phyloP scores from a whole-genome alignment of 2,329 filamentous ascomycete species.

The Daldinia sp. region DNA sequence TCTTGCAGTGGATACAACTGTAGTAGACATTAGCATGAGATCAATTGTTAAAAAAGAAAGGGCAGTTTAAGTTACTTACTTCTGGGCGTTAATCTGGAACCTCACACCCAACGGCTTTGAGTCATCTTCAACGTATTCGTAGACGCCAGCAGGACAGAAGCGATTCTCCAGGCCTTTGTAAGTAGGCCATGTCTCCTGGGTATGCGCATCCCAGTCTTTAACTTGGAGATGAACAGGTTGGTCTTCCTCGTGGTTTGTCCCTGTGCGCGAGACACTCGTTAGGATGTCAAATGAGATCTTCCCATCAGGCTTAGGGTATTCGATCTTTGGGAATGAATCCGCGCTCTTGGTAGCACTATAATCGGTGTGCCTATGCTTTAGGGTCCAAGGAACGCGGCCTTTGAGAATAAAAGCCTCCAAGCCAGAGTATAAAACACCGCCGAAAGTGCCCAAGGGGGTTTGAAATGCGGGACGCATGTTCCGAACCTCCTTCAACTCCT shows the following conservation, averaged over 20 bases:
- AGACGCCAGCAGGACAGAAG: conserved; percentile 97
- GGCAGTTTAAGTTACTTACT: conserved; percentile 71
- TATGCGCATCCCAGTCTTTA: conserved; percentile 93
- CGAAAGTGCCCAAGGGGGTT: conserved; percentile 85
- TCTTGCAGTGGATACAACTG: conserved; percentile 99
- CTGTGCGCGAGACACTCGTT: conserved; percentile 93
- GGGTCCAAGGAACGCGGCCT: conserved; percentile 89
- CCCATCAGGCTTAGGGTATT: conserved; percentile 96
- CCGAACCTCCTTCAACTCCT: conserved; percentile 91
- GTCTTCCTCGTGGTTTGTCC: conserved; percentile 98
- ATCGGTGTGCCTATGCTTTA: conserved; percentile 86
- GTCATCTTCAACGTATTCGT: conserved; percentile 96
- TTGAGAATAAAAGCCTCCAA: conserved; percentile 90
- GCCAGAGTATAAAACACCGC: conserved; percentile 91
- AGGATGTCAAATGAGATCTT: conserved; percentile 96
- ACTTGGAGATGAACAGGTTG: conserved; percentile 97
- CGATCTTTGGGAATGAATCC: conserved; percentile 85
- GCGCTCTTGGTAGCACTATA: conserved; percentile 83
- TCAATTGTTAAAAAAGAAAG: too few relatives aligned
- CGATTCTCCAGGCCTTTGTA: conserved; percentile 95
- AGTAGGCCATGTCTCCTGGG: conserved; percentile 81
- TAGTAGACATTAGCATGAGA: conserved; percentile 47
- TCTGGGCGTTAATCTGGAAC: conserved; percentile 98
- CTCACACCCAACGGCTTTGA: conserved; percentile 87
- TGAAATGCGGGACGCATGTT: conserved; percentile 99